Percentiles rank a stretch among this genome's conserved stretches.
Conservation (phyloP, 164 flowering plant species). For the Vitis labrusca region DNA sequence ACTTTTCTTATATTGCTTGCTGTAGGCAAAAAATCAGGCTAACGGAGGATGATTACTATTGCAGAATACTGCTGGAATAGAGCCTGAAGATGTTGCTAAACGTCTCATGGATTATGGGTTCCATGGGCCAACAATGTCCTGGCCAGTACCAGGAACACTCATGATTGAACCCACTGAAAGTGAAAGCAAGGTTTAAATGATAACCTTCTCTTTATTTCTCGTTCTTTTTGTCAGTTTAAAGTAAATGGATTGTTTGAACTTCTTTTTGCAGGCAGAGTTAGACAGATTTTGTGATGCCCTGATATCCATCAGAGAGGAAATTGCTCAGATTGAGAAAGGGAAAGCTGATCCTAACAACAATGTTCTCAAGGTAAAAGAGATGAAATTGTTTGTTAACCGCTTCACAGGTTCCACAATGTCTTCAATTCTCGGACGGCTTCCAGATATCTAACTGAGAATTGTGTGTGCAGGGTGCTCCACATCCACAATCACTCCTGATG, state of each 20-base stretch:
- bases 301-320: slow-evolving; percentile 92
- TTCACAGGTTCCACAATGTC: too few relatives aligned
- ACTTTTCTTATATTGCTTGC: background rate
- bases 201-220: background rate
- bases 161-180: slow-evolving; percentile 99
- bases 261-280: slow-evolving; percentile 74
- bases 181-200: slow-evolving; percentile 82
- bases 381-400: background rate
- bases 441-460: slow-evolving; percentile 5
- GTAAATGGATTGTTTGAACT: background rate
- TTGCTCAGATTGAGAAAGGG: slow-evolving; percentile 82
- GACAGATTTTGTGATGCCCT: slow-evolving; percentile 98
- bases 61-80: slow-evolving; percentile 91
- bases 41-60: slow-evolving; percentile 1
- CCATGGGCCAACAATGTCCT: slow-evolving; percentile 99
- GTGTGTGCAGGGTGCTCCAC: slow-evolving; percentile 88
- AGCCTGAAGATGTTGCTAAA: slow-evolving; percentile 97
- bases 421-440: background rate
- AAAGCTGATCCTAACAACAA: slow-evolving; percentile 85
- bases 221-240: background rate
- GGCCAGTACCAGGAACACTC: slow-evolving; percentile 99
- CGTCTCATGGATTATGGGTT: slow-evolving; percentile 99
- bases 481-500: slow-evolving; percentile 92
- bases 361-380: slow-evolving; percentile 75
- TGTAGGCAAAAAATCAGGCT: background rate